Base-by-base conservation (phyloP, 306 rosid genomes). In the Quercus parvula region DNA sequence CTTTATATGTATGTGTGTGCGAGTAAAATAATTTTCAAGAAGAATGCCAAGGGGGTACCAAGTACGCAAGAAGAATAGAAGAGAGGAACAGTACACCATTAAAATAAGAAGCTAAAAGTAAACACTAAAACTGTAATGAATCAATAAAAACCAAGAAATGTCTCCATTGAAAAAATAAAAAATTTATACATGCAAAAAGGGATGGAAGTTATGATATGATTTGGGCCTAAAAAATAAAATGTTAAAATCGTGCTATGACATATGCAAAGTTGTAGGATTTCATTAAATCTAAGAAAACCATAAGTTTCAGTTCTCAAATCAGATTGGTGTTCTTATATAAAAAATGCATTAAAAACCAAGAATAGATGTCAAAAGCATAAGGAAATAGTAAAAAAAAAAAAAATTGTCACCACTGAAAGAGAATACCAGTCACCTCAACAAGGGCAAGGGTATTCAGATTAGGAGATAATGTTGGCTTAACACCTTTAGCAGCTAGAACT, bases 401-500 rank as follows among this genome's bases (percentile, higher is more conserved):
- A 64, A 41, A 8, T 1, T 41, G 59, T 76, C 72, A 76, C 73
- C 28, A 77, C 71, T 44, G 8, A 31, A 81, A 75, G 80, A 62
- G 74, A 77, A 83, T 64, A 74, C 73, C 17, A 31, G 88, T 80
- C 80, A 94, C 97, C 97, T 94, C 99, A 86, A 91, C 94, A 78
- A 94, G 89, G 44, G 99, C 97, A 31, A 94, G 97, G 71, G 99
- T 94, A 80, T 94, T 88, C 61, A 94, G 93, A 80, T 94, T 94
- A 68, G 97, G 97, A 73, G 97, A 94, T 83, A 94, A 84, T 30
- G 97, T 94, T 27, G 99, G 99, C 86, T 94, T 94, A 70, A 94
- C 99, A 78, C 99, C 99, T 91, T 85, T 92, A 77, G 97, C 97
- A 81, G 97, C 97, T 81, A 92, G 88, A 82, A 94, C 91, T 85